phyloP scores from a whole-genome alignment of 148 eudicot genomes.

The Amaranthus hypochondriacus region DNA sequence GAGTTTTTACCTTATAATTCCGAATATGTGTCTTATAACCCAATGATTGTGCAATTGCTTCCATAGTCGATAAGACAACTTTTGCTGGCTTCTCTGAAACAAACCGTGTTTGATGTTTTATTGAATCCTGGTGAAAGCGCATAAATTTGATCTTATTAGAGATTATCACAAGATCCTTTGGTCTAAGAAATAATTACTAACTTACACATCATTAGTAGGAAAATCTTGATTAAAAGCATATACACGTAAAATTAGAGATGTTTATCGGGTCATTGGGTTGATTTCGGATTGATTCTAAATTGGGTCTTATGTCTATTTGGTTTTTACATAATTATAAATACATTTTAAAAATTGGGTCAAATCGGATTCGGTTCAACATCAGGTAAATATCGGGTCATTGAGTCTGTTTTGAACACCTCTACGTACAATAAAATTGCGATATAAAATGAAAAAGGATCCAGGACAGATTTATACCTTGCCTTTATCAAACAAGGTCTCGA shows the following conservation, averaged over 20 bases:
- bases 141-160: neutral
- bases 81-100: slow-evolving; percentile 82
- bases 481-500: slow-evolving; percentile 72
- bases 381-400: too few relatives aligned
- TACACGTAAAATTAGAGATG: neutral
- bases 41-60: slow-evolving; percentile 98
- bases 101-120: slow-evolving; percentile 84
- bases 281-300: too few relatives aligned
- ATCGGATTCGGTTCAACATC: too few relatives aligned
- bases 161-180: neutral
- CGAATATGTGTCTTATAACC: slow-evolving; percentile 97
- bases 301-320: too few relatives aligned
- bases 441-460: neutral
- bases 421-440: neutral
- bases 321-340: too few relatives aligned
- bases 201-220: neutral
- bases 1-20: slow-evolving; percentile 63
- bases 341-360: too few relatives aligned
- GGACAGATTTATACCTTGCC: slow-evolving; percentile 48
- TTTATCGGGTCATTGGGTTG: too few relatives aligned
- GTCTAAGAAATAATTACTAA: neutral
- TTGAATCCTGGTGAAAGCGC: slow-evolving; percentile 51
- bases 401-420: too few relatives aligned
- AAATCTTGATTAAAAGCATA: neutral
- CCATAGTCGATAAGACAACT: slow-evolving; percentile 83